phyloP scores from a whole-genome alignment of 768 basidiomycete genomes.

The Mycena kentingensis region DNA sequence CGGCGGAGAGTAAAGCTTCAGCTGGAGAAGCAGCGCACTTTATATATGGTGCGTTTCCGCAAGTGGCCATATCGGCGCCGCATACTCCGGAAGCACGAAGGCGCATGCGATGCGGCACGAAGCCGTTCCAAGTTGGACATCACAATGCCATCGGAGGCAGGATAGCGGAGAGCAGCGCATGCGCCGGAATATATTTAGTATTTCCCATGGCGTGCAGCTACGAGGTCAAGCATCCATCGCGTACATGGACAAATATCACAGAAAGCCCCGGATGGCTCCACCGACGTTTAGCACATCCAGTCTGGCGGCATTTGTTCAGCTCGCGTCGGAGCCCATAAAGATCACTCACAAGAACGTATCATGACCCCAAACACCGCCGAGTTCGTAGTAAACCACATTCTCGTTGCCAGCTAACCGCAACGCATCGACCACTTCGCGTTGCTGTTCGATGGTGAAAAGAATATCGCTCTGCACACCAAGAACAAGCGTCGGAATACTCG shows the following conservation, averaged over 20 bases:
- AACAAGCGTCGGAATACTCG: constrained; percentile 77
- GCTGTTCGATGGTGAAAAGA: constrained; percentile 95
- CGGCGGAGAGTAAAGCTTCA: neutral
- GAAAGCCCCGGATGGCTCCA: constrained; percentile 87
- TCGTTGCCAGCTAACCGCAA: constrained; percentile 87
- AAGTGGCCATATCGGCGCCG: too few species aligned
- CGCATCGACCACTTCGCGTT: constrained; percentile 91
- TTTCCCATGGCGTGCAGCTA: too few species aligned
- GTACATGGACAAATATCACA: constrained; percentile 61
- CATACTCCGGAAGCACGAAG: too few species aligned
- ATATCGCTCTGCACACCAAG: constrained; percentile 97
- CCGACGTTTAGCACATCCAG: constrained; percentile 89
- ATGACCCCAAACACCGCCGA: constrained; percentile 99
- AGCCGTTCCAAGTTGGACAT: too few species aligned
- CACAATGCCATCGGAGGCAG: too few species aligned
- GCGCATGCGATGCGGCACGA: too few species aligned
- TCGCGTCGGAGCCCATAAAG: neutral
- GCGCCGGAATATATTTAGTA: too few species aligned
- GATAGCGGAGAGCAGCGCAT: too few species aligned
- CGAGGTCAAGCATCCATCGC: too few species aligned
- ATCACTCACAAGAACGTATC: constrained; percentile 88
- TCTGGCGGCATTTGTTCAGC: constrained; percentile 39
- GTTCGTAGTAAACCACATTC: constrained; percentile 91
- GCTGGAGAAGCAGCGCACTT: too few species aligned
- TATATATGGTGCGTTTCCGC: too few species aligned